A percentile compares a stretch with the other conserved stretches of the same genome.
Conservation (phyloP, 2,329 filamentous ascomycete genomes). For the Madurella mycetomatis region DNA sequence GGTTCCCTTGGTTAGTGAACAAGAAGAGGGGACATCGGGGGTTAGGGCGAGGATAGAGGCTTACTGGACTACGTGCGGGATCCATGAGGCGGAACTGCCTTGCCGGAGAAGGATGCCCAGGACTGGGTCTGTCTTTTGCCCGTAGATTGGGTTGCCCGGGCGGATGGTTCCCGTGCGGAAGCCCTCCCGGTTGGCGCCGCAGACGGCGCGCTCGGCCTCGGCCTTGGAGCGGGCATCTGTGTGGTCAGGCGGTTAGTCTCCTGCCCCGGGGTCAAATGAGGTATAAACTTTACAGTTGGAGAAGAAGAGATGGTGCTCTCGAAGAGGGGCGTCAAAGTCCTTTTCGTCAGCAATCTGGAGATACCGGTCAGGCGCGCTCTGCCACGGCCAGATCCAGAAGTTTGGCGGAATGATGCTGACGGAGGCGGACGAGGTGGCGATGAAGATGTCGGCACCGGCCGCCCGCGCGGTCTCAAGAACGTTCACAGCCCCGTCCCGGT, state of each 20-base stretch:
- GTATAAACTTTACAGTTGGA: conserved; percentile 35
- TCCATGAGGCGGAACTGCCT: conserved; percentile 40
- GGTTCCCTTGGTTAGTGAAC: neutral
- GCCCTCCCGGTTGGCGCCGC: conserved; percentile 36
- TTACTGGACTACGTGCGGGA: conserved; percentile 39
- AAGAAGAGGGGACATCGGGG: no score
- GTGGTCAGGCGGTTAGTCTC: neutral
- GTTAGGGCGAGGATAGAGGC: neutral
- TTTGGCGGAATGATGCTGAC: conserved; percentile 39
- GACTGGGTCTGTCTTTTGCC: conserved; percentile 41
- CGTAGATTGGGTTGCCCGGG: conserved; percentile 51
- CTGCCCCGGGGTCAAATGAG: neutral
- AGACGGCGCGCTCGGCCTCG: conserved; percentile 48
- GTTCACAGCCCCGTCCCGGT: conserved; percentile 47
- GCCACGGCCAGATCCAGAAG: conserved; percentile 44
- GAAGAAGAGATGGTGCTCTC: conserved; percentile 41
- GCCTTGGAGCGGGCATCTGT: conserved; percentile 46
- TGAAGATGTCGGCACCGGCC: conserved; percentile 46
- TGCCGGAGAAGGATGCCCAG: conserved; percentile 37
- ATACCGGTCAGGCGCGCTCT: conserved; percentile 34
- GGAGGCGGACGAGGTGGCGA: conserved; percentile 50
- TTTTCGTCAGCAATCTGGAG: conserved; percentile 44
- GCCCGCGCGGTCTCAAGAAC: conserved; percentile 43
- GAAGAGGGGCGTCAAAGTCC: conserved; percentile 40
- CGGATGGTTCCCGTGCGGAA: conserved; percentile 53